Conservation (phyloP, 1,284 basidiomycete species). For the Malassezia sympodialis region DNA sequence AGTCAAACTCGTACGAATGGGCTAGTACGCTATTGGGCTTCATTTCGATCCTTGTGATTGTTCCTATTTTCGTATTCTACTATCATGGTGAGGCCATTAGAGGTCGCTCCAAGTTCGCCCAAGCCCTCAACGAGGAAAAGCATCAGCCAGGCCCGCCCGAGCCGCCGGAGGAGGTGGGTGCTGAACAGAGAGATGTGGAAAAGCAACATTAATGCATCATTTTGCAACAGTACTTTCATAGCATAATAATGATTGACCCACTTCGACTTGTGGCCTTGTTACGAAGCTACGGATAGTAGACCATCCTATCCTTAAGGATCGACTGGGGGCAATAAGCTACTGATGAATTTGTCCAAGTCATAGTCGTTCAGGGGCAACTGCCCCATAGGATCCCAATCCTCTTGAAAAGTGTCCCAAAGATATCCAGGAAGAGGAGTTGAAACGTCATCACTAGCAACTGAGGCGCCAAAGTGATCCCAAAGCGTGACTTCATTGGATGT, state of each 20-base stretch:
- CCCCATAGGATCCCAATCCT: neutral
- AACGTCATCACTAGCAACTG: neutral
- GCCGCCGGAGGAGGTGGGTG: neutral
- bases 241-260: no score
- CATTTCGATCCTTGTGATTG: slow-evolving; percentile 48
- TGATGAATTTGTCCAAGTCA: neutral
- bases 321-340: neutral
- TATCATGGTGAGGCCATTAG: slow-evolving; percentile 49
- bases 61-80: slow-evolving; percentile 52
- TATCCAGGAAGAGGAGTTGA: neutral
- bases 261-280: no score
- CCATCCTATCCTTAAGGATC: neutral
- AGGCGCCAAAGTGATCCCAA: neutral
- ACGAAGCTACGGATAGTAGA: no score
- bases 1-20: slow-evolving; percentile 37
- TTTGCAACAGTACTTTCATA: no score
- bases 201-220: neutral
- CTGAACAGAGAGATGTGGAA: neutral
- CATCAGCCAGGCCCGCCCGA: slow-evolving; percentile 9
- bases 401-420: neutral
- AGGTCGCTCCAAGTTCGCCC: slow-evolving; percentile 49
- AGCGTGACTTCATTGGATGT: neutral
- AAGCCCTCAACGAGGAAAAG: slow-evolving; percentile 24
- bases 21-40: slow-evolving; percentile 49
- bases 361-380: neutral